These are phyloP conservation scores for Cladophialophora immunda DNA, from an alignment of 2,329 filamentous ascomycete species.

Conservation along the genomic window DNA sequence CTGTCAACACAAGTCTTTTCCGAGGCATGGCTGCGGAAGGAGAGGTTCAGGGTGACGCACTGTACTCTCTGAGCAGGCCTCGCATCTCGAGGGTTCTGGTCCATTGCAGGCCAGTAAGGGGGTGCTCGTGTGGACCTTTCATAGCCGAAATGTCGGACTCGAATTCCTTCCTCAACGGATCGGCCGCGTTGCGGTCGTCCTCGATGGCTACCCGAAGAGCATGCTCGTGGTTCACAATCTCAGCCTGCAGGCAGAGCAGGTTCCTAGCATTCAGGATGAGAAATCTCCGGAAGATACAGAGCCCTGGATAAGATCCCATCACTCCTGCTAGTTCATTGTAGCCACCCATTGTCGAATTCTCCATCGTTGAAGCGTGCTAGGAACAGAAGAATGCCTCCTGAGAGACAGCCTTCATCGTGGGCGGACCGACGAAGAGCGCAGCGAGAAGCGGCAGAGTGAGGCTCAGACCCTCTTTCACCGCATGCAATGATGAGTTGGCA, in stretches of 20 bases:
- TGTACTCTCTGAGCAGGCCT: conserved; percentile 22
- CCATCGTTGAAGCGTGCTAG: not conserved
- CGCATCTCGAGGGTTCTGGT: conserved; percentile 16
- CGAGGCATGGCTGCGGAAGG: not conserved
- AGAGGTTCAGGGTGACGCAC: not conserved
- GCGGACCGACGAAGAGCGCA: not conserved
- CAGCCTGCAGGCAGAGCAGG: conserved; percentile 45
- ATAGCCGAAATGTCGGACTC: conserved; percentile 19
- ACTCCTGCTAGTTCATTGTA: conserved; percentile 36
- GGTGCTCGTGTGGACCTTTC: conserved; percentile 16
- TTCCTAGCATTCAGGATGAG: conserved; percentile 41
- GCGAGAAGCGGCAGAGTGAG: not conserved
- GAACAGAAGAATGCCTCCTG: not conserved
- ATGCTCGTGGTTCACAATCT: conserved; percentile 42
- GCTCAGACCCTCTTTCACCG: not conserved
- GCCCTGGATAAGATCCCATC: conserved; percentile 19
- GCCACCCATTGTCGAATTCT: conserved; percentile 9
- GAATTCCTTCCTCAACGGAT: conserved; percentile 10
- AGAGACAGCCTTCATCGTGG: not conserved
- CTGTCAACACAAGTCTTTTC: not conserved
- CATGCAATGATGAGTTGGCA: conserved; percentile 1
- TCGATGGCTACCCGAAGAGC: conserved; percentile 9
- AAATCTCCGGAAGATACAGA: conserved; percentile 44
- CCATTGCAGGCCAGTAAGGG: conserved; percentile 18
- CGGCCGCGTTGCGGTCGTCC: conserved; percentile 14